Evolutionary conservation across 2,329 filamentous ascomycete species (phyloP).

Genomic region (Colletotrichum eremochloae): DNA sequence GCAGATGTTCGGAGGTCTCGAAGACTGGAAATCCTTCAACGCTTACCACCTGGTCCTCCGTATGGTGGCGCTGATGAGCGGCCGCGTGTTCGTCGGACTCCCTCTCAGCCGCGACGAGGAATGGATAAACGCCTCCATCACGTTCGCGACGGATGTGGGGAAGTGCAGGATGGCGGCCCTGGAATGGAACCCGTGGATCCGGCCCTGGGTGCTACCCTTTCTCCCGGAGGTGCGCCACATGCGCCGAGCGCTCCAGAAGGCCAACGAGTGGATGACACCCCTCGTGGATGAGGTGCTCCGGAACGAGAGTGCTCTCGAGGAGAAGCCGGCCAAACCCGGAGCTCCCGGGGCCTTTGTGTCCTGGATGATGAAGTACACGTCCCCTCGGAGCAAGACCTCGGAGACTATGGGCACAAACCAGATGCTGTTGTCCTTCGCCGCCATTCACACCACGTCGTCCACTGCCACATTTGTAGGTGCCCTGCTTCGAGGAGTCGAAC

Average conservation of each 20-base stretch:
- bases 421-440: constrained; percentile 46
- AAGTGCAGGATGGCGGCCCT: constrained; percentile 21
- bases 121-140: constrained; percentile 47
- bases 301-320: neutral
- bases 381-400: neutral
- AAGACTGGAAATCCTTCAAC: constrained; percentile 45
- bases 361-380: constrained; percentile 57
- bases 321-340: constrained; percentile 50
- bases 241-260: constrained; percentile 17
- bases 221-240: constrained; percentile 28
- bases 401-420: constrained; percentile 27
- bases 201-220: constrained; percentile 21
- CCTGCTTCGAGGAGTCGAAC: constrained; percentile 8
- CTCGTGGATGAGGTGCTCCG: constrained; percentile 24
- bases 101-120: constrained; percentile 47
- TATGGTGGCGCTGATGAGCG: constrained; percentile 47
- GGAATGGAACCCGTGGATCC: constrained; percentile 21
- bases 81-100: constrained; percentile 49
- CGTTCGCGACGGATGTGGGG: constrained; percentile 46
- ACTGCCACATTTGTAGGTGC: constrained; percentile 45
- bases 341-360: constrained; percentile 50
- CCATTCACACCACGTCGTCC: constrained; percentile 58
- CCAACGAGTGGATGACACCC: constrained; percentile 28
- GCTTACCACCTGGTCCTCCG: constrained; percentile 44
- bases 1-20: constrained; percentile 3